Percentiles rank a stretch among this genome's conserved stretches.
Conservation (phyloP, 352 stramenopile species). For the Phytophthora pini region DNA sequence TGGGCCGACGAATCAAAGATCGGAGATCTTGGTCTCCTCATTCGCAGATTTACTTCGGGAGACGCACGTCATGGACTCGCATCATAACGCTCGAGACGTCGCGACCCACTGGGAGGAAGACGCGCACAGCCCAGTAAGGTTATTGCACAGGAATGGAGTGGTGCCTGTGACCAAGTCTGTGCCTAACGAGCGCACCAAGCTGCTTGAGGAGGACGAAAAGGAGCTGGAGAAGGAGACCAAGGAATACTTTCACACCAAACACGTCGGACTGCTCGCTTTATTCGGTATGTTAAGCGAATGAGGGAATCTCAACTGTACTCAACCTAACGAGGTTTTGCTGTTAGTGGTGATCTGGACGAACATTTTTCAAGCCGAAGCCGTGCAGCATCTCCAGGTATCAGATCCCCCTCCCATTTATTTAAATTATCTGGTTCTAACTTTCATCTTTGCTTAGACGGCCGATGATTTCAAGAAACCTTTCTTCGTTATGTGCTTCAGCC, state of each 20-base stretch:
- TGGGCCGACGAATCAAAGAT: not conserved
- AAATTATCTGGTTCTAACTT: not conserved
- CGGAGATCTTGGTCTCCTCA: constrained; percentile 1
- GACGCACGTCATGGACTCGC: constrained; percentile 18
- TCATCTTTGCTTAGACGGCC: constrained; percentile 7
- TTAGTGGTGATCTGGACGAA: constrained; percentile 36
- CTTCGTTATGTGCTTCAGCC: constrained; percentile 64
- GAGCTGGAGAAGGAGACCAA: constrained; percentile 23
- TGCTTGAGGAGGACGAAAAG: constrained; percentile 21
- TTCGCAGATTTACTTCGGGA: constrained; percentile 9
- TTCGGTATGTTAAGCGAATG: constrained; percentile 8
- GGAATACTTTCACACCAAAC: constrained; percentile 28
- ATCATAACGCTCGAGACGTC: constrained; percentile 1
- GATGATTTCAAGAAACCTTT: constrained; percentile 47
- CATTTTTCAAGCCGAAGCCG: constrained; percentile 37
- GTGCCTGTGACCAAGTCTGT: constrained; percentile 23
- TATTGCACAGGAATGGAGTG: constrained; percentile 19
- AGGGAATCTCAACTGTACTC: not conserved
- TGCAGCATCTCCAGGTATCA: constrained; percentile 38
- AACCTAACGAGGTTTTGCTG: constrained; percentile 1
- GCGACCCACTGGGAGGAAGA: constrained; percentile 16
- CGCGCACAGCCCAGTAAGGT: constrained; percentile 20
- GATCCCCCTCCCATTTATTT: not conserved
- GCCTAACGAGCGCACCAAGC: constrained; percentile 31
- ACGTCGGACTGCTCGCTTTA: constrained; percentile 25